Evolutionary conservation across 257 asterid species (phyloP).

Genomic region (Penstemon barbatus): DNA sequence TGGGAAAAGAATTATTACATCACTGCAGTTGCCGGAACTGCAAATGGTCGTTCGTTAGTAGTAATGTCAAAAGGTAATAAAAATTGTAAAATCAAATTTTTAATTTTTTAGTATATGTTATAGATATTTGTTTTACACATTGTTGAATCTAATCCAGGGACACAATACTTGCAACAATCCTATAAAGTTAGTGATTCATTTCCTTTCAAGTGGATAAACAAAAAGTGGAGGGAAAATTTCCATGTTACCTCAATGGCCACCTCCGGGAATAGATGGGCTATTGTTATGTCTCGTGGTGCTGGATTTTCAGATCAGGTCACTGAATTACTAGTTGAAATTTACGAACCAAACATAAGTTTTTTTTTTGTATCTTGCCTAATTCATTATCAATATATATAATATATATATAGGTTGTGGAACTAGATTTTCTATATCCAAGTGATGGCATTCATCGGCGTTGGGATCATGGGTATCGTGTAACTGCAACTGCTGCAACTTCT

Average conservation of each 20-base stretch:
- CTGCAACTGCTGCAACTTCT: constrained; percentile 50
- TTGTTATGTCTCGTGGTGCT: constrained; percentile 85
- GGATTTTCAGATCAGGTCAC: constrained; percentile 77
- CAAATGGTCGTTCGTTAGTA: constrained; percentile 75
- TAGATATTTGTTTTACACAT: constrained; percentile 20
- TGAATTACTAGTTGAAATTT: not conserved
- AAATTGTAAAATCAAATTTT: not conserved
- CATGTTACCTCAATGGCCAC: constrained; percentile 86
- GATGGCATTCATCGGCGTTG: constrained; percentile 53
- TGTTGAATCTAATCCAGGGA: constrained; percentile 45
- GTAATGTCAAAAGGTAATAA: constrained; percentile 82
- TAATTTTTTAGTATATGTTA: not conserved
- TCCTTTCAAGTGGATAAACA: constrained; percentile 95
- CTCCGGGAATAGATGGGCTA: constrained; percentile 75
- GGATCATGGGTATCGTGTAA: constrained; percentile 50
- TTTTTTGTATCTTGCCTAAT: not conserved
- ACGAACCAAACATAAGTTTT: not conserved
- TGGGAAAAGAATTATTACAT: constrained; percentile 83
- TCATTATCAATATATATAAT: not conserved
- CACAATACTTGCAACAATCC: constrained; percentile 71
- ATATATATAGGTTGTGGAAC: constrained; percentile 43
- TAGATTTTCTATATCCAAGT: constrained; percentile 57
- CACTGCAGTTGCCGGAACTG: constrained; percentile 80
- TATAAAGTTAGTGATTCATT: constrained; percentile 86
- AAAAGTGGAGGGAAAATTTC: constrained; percentile 88